Evolutionary conservation across 2,329 filamentous ascomycete species (phyloP), one percentile per base, ranked within the genome.

Genomic region (Gaeumannomyces sp.): DNA sequence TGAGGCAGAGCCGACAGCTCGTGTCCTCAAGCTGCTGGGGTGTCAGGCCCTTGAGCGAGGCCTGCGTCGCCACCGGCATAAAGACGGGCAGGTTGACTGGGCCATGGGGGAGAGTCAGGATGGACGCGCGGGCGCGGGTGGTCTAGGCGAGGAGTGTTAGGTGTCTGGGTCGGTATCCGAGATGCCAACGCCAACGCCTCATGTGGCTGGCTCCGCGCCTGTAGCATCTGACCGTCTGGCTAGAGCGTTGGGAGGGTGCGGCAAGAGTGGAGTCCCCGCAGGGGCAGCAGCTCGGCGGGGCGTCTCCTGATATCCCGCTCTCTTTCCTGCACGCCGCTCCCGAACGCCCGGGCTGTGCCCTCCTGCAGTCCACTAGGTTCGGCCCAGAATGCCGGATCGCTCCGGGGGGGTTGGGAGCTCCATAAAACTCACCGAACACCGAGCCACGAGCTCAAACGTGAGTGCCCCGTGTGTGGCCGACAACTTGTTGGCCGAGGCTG

Each of bases 31-130:
- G 82, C 73, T 99, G 95, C 69, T 94, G 89, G 1, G 94, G 93
- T 0, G 95, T 98, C 65, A 99, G 79, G 59, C 95, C 95, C 75
- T 99, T 99, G 56, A 99, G 83, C 0, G 94, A 97, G 1, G 92
- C 95, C 77, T 99, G 95, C 0, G 95, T 99, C 35, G 95, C 95
- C 59, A 99, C 95, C 22, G 95, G 95, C 95, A 99, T 99, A 77
- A 99, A 99, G 66, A 98, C 88, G 10, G 96, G 95, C 35, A 98
- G 85, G 71, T 90, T 86, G 31, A 99, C 93, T 1, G 89, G 84
- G 65, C 95, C 95, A 86, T 99, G 96, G 62, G 95, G 94, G 31
- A 99, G 87, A 61, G 89, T 90, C 64, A 99, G 83, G 66, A 87
- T 88, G 64, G 95, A 95, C 62, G 95, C 95, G 70, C 95, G 90